A percentile compares a stretch with the other conserved stretches of the same genome.
Conservation (phyloP, 805 yeast genomes). For the Spathaspora hagerdaliae region DNA sequence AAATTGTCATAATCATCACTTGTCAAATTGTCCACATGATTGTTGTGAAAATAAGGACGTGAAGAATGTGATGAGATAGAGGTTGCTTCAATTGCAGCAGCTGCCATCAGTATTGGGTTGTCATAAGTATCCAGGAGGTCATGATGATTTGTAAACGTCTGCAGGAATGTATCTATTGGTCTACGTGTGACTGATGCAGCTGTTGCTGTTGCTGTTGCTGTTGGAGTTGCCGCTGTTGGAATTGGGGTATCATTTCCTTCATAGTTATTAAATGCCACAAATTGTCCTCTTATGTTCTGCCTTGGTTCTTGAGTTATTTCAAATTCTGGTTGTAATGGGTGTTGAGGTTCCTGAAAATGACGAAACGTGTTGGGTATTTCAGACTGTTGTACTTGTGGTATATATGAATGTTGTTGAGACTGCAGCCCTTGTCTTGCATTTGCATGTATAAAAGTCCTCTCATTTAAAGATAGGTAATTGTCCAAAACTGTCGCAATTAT, state of each 20-base stretch:
- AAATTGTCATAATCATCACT: constrained; percentile 38
- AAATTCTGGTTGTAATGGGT: background rate
- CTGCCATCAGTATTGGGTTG: constrained; percentile 5
- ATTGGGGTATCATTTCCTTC: background rate
- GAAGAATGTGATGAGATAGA: constrained; percentile 4
- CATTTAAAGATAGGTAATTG: constrained; percentile 58
- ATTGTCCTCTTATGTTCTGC: constrained; percentile 1
- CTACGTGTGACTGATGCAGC: too few species aligned
- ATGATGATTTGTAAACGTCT: background rate
- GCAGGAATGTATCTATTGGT: background rate
- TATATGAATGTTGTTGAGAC: constrained; percentile 7
- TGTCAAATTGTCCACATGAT: constrained; percentile 22
- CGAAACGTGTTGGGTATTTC: constrained; percentile 1
- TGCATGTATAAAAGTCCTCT: constrained; percentile 33
- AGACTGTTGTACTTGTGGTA: background rate
- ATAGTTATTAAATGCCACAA: background rate
- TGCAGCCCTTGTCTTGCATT: constrained; percentile 14
- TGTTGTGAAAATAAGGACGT: constrained; percentile 16
- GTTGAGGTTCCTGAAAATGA: constrained; percentile 2
- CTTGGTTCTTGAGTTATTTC: background rate
- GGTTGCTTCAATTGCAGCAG: constrained; percentile 12
- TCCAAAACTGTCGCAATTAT: constrained; percentile 88
- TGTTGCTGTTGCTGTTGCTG: too few species aligned
- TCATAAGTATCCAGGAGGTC: background rate
- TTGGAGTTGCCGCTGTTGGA: background rate